Evolutionary conservation across 768 basidiomycete species (phyloP).

Genomic region (Xerocomus brunneocitrinus): DNA sequence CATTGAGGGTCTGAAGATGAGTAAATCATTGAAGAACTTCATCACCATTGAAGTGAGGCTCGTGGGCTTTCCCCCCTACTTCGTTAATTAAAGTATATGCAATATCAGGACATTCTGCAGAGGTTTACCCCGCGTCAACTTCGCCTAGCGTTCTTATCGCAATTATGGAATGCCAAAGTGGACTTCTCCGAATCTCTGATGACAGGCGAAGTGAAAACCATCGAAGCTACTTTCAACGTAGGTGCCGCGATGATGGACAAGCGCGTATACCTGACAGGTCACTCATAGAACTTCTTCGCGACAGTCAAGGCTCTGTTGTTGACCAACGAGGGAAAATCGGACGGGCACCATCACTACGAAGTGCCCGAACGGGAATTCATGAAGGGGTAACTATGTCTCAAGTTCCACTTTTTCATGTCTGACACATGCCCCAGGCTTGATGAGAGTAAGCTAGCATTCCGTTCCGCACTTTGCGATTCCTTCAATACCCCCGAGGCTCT

Average conservation of each 20-base stretch:
- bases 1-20: conserved; percentile 99
- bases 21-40: conserved; percentile 98
- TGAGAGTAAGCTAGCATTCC: conserved; percentile 72
- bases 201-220: conserved; percentile 82
- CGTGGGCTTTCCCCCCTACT: not conserved
- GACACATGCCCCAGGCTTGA: conserved; percentile 51
- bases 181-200: conserved; percentile 91
- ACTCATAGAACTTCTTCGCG: conserved; percentile 85
- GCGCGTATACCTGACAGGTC: conserved; percentile 3
- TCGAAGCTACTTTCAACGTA: conserved; percentile 85
- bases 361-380: conserved; percentile 65
- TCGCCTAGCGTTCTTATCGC: conserved; percentile 85
- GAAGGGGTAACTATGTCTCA: conserved; percentile 43
- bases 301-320: conserved; percentile 75
- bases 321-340: conserved; percentile 44
- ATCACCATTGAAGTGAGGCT: conserved; percentile 85
- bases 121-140: conserved; percentile 84
- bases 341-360: conserved; percentile 64
- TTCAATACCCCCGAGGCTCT: conserved; percentile 92
- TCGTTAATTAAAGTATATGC: conserved; percentile 2
- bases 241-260: conserved; percentile 22
- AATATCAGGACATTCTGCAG: conserved; percentile 72
- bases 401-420: conserved; percentile 7
- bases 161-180: conserved; percentile 88
- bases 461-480: conserved; percentile 87